Evolutionary conservation across 345 rosid species (phyloP).

Genomic region (Mercurialis annua): DNA sequence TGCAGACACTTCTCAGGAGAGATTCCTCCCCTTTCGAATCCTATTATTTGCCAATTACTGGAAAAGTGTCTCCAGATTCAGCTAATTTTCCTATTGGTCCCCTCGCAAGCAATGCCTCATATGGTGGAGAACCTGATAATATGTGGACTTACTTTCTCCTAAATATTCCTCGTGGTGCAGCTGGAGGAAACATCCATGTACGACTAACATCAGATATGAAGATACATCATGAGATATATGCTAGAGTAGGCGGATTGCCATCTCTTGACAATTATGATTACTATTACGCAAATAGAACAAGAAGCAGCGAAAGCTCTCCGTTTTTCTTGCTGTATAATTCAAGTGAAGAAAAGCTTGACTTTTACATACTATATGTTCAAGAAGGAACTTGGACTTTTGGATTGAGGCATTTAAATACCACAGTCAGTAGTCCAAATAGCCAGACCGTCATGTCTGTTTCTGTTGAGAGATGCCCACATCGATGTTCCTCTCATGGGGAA

Average conservation of each 20-base stretch:
- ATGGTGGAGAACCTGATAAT: constrained; percentile 39
- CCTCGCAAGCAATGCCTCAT: constrained; percentile 62
- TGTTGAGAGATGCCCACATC: constrained; percentile 83
- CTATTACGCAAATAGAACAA: constrained; percentile 65
- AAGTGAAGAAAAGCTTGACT: constrained; percentile 70
- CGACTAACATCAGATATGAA: constrained; percentile 49
- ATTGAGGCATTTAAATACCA: constrained; percentile 48
- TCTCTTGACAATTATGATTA: constrained; percentile 70
- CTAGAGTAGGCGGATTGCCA: constrained; percentile 75
- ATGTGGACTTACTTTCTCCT: constrained; percentile 75
- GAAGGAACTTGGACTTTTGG: constrained; percentile 94
- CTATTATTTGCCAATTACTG: constrained; percentile 64
- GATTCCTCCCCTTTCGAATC: constrained; percentile 68
- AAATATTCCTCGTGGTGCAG: constrained; percentile 79
- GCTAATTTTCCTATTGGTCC: constrained; percentile 64
- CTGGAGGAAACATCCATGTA: constrained; percentile 86
- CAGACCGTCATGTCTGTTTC: constrained; percentile 70
- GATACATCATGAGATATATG: constrained; percentile 66
- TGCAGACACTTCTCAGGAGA: constrained; percentile 80
- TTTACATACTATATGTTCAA: constrained; percentile 73
- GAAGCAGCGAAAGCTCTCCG: constrained; percentile 52
- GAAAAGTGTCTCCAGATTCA: constrained; percentile 47
- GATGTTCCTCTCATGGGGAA: constrained; percentile 78
- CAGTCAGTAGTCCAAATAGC: constrained; percentile 26
- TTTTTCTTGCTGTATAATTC: constrained; percentile 66